Percentiles rank a stretch among this genome's conserved stretches.
These are phyloP conservation scores for Ophiostoma piceae DNA, from an alignment of 2,329 filamentous ascomycete species.

Conservation along the genomic window DNA sequence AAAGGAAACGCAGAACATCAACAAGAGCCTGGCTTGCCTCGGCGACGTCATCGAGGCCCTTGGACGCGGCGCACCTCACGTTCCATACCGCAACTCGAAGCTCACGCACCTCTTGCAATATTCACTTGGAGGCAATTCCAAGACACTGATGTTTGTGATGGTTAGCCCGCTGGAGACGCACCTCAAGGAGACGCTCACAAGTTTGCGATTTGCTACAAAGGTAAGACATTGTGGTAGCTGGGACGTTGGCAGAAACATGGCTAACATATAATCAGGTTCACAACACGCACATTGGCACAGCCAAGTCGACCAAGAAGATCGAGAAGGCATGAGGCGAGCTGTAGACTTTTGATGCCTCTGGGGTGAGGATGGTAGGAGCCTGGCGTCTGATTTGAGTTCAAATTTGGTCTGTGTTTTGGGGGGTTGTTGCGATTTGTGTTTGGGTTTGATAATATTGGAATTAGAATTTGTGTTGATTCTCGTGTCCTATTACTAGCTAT, in stretches of 20 bases:
- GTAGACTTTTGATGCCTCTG: not conserved
- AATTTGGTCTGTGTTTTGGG: not conserved
- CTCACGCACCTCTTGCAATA: constrained; percentile 93
- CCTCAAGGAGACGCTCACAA: constrained; percentile 86
- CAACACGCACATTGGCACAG: constrained; percentile 88
- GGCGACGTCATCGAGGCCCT: constrained; percentile 92
- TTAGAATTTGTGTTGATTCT: not conserved
- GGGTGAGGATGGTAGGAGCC: not conserved
- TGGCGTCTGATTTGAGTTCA: not conserved
- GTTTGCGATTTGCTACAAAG: constrained; percentile 93
- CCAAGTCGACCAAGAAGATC: constrained; percentile 66
- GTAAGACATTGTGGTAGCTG: constrained; percentile 39
- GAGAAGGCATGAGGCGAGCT: not conserved
- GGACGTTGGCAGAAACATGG: not conserved
- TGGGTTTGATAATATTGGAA: not conserved
- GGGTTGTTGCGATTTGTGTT: not conserved
- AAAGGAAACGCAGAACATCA: constrained; percentile 96
- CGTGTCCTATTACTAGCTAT: not conserved
- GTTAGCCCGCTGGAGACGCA: constrained; percentile 87
- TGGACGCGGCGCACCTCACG: constrained; percentile 75
- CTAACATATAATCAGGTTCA: constrained; percentile 51
- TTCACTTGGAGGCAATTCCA: constrained; percentile 88
- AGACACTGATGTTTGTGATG: constrained; percentile 99
- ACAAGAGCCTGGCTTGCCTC: constrained; percentile 84
- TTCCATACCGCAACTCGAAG: constrained; percentile 96